A percentile compares a stretch with the other conserved stretches of the same genome.
phyloP scores from a whole-genome alignment of 306 rosid genomes.

The Castanopsis chinensis region DNA sequence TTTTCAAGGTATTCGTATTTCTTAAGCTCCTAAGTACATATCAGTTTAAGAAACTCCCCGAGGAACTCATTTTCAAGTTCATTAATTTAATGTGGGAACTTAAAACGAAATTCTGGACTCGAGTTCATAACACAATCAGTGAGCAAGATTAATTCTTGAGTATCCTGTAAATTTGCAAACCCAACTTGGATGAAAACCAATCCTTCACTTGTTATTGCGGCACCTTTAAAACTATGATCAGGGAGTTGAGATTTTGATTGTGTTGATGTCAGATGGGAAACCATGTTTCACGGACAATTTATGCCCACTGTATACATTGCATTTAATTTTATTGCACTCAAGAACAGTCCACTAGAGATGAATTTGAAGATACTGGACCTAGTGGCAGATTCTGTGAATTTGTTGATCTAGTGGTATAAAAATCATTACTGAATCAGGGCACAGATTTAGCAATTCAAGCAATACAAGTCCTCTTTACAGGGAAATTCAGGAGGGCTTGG shows the following conservation, averaged over 20 bases:
- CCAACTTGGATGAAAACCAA: slow-evolving; percentile 74
- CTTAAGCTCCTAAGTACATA: slow-evolving; percentile 49
- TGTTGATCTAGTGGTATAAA: slow-evolving; percentile 66
- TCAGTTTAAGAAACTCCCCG: slow-evolving; percentile 50
- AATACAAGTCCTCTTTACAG: slow-evolving; percentile 55
- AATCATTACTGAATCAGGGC: slow-evolving; percentile 43
- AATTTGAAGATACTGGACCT: slow-evolving; percentile 64
- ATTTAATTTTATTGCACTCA: slow-evolving; percentile 65
- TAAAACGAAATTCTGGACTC: slow-evolving; percentile 77
- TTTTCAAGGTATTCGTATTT: slow-evolving; percentile 48
- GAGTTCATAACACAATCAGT: slow-evolving; percentile 50
- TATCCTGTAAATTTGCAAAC: slow-evolving; percentile 69
- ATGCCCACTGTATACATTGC: slow-evolving; percentile 68
- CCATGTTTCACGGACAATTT: slow-evolving; percentile 45
- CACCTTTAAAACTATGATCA: slow-evolving; percentile 61
- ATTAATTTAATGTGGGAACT: slow-evolving; percentile 88
- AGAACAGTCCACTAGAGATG: slow-evolving; percentile 76
- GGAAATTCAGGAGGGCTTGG: slow-evolving; percentile 43
- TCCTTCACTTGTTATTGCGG: slow-evolving; percentile 63
- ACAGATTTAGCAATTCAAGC: slow-evolving; percentile 44
- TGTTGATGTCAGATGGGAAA: slow-evolving; percentile 53
- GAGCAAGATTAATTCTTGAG: slow-evolving; percentile 50
- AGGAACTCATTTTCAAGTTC: slow-evolving; percentile 82
- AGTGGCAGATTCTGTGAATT: slow-evolving; percentile 54
- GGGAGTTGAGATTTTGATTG: slow-evolving; percentile 64